phyloP scores from a whole-genome alignment of 202 grass and related monocot genomes.

The Sporobolus alterniflorus region DNA sequence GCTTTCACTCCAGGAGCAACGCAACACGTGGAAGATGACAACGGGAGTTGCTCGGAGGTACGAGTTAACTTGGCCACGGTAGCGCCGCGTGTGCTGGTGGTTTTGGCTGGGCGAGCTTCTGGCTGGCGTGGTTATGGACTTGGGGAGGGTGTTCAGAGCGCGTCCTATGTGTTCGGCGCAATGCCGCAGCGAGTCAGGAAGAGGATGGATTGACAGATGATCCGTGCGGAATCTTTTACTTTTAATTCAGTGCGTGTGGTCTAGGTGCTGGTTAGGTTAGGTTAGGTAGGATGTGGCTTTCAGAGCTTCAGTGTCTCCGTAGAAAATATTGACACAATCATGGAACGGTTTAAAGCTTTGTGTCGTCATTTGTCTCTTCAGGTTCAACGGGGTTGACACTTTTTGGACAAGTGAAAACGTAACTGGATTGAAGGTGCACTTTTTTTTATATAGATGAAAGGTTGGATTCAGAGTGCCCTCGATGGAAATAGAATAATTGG shows the following conservation, averaged over 20 bases:
- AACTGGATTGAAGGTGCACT: background rate
- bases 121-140: background rate
- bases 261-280: slow-evolving; percentile 42
- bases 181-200: slow-evolving; percentile 30
- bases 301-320: background rate
- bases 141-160: background rate
- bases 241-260: background rate
- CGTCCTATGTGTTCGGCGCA: slow-evolving; percentile 32
- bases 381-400: background rate
- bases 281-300: slow-evolving; percentile 36
- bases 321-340: slow-evolving; percentile 16
- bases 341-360: background rate
- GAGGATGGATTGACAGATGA: background rate
- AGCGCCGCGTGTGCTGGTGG: slow-evolving; percentile 10
- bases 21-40: slow-evolving; percentile 13
- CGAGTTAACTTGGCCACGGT: background rate
- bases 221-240: background rate
- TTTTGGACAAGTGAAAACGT: background rate
- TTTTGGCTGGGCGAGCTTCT: background rate
- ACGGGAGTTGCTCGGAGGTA: background rate
- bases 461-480: background rate
- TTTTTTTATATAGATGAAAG: background rate
- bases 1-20: slow-evolving; percentile 1
- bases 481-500: background rate
- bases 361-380: slow-evolving; percentile 9